A percentile compares a stretch with the other conserved stretches of the same genome.
Conservation (phyloP, 2,329 filamentous ascomycete species). For the Microdochium paspali region DNA sequence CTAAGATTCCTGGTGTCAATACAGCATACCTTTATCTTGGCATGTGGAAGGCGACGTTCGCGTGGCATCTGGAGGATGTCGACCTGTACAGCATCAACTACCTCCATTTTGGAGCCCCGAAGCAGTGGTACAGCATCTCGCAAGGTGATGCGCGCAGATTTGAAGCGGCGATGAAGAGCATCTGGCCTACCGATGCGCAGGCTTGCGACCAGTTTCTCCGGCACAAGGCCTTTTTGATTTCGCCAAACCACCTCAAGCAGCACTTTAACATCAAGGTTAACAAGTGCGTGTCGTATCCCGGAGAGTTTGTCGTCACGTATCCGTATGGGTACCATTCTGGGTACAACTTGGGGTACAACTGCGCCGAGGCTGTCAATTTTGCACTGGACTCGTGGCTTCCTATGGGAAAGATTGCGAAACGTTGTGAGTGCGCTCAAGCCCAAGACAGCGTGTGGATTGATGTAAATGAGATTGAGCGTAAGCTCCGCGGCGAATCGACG, state of each 20-base stretch:
- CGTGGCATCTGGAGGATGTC: slow-evolving; percentile 97
- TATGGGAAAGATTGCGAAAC: slow-evolving; percentile 91
- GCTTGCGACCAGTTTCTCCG: slow-evolving; percentile 92
- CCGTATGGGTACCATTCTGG: slow-evolving; percentile 98
- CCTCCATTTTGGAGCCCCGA: slow-evolving; percentile 95
- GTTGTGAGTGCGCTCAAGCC: slow-evolving; percentile 90
- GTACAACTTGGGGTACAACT: slow-evolving; percentile 97
- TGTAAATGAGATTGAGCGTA: slow-evolving; percentile 90
- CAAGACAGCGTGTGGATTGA: slow-evolving; percentile 98
- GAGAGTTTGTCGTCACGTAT: slow-evolving; percentile 97
- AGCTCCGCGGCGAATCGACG: slow-evolving; percentile 79
- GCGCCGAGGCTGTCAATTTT: slow-evolving; percentile 97
- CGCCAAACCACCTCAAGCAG: slow-evolving; percentile 74
- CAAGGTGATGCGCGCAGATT: slow-evolving; percentile 90
- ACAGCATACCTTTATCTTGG: slow-evolving; percentile 95
- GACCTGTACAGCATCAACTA: slow-evolving; percentile 99
- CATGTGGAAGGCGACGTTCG: slow-evolving; percentile 99
- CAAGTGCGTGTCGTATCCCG: slow-evolving; percentile 87
- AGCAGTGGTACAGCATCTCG: slow-evolving; percentile 99
- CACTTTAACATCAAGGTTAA: slow-evolving; percentile 96
- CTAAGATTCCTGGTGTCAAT: slow-evolving; percentile 94
- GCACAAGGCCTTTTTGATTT: slow-evolving; percentile 96
- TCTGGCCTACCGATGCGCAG: slow-evolving; percentile 93
- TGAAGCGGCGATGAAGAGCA: slow-evolving; percentile 87
- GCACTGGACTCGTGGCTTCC: slow-evolving; percentile 91